Percentiles rank a stretch among this genome's conserved stretches.
phyloP scores from a whole-genome alignment of 2,329 filamentous ascomycete genomes.

The Seiridium unicorne region DNA sequence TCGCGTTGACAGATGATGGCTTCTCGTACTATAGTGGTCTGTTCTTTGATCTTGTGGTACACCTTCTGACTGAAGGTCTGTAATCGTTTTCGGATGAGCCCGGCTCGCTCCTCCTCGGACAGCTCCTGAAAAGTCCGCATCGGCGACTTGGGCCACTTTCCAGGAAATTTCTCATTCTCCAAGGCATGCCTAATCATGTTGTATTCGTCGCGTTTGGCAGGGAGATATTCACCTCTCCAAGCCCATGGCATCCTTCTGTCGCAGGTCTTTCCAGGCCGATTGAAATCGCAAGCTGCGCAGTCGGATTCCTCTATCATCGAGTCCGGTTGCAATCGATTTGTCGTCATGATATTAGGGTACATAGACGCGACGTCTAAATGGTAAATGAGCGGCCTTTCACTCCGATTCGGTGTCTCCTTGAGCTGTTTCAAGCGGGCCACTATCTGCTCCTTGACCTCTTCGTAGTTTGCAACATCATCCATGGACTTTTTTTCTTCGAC shows the following conservation, averaged over 20 bases:
- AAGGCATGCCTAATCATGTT: slow-evolving; percentile 96
- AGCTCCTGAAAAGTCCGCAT: slow-evolving; percentile 78
- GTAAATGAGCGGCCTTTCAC: slow-evolving; percentile 88
- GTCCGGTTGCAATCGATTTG: slow-evolving; percentile 93
- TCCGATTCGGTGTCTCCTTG: slow-evolving; percentile 79
- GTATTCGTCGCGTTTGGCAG: slow-evolving; percentile 95
- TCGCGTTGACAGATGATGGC: slow-evolving; percentile 98
- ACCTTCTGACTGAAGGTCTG: slow-evolving; percentile 97
- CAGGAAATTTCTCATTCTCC: slow-evolving; percentile 90
- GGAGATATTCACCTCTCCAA: slow-evolving; percentile 96
- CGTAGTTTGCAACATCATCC: slow-evolving; percentile 78
- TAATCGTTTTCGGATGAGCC: slow-evolving; percentile 78
- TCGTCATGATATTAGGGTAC: slow-evolving; percentile 99
- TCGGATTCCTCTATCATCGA: slow-evolving; percentile 98
- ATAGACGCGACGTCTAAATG: slow-evolving; percentile 98
- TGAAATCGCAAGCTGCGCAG: slow-evolving; percentile 97
- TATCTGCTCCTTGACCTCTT: slow-evolving; percentile 84
- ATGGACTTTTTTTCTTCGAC: slow-evolving; percentile 82
- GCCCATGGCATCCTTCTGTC: slow-evolving; percentile 94
- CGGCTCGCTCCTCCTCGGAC: slow-evolving; percentile 76
- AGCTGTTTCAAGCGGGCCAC: slow-evolving; percentile 66
- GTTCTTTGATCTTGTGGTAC: slow-evolving; percentile 98
- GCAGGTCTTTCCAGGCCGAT: slow-evolving; percentile 93
- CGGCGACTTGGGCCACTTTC: slow-evolving; percentile 69
- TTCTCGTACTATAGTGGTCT: slow-evolving; percentile 87